Evolutionary conservation across 768 basidiomycete species (phyloP).

Genomic region (Botryobasidium botryosum): DNA sequence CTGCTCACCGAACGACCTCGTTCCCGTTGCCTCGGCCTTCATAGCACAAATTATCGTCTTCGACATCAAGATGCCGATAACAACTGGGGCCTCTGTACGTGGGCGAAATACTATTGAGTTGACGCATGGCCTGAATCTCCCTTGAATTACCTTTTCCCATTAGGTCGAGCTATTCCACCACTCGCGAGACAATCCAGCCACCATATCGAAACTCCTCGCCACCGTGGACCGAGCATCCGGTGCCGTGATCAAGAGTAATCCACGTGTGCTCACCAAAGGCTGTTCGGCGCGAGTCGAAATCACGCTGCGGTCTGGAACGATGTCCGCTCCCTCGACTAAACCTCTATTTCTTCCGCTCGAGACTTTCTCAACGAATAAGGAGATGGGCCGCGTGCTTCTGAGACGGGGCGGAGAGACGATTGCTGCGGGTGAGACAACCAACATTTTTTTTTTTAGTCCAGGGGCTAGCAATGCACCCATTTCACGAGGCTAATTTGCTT

Average conservation of each 20-base stretch:
- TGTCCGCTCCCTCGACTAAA: conserved; percentile 29
- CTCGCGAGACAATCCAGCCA: conserved; percentile 81
- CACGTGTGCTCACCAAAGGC: conserved; percentile 75
- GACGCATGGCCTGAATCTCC: not conserved
- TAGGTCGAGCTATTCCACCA: conserved; percentile 89
- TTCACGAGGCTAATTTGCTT: not conserved
- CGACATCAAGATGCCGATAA: conserved; percentile 81
- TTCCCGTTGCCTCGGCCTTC: conserved; percentile 64
- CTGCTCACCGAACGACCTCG: conserved; percentile 51
- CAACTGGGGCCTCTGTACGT: conserved; percentile 64
- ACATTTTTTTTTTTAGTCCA: not conserved
- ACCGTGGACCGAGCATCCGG: conserved; percentile 68
- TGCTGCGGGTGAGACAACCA: conserved; percentile 52
- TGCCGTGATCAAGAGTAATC: conserved; percentile 53
- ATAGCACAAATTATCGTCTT: conserved; percentile 84
- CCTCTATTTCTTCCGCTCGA: conserved; percentile 67
- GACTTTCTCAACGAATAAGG: conserved; percentile 73
- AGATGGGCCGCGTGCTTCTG: conserved; percentile 86
- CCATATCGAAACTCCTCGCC: conserved; percentile 61
- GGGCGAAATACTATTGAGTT: not conserved
- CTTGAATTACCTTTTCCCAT: not conserved
- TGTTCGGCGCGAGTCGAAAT: conserved; percentile 77
- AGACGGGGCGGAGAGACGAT: conserved; percentile 87
- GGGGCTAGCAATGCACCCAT: not conserved
- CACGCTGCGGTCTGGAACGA: conserved; percentile 40